phyloP scores from a whole-genome alignment of 768 basidiomycete species.

The Termitomyces eurrhizus region DNA sequence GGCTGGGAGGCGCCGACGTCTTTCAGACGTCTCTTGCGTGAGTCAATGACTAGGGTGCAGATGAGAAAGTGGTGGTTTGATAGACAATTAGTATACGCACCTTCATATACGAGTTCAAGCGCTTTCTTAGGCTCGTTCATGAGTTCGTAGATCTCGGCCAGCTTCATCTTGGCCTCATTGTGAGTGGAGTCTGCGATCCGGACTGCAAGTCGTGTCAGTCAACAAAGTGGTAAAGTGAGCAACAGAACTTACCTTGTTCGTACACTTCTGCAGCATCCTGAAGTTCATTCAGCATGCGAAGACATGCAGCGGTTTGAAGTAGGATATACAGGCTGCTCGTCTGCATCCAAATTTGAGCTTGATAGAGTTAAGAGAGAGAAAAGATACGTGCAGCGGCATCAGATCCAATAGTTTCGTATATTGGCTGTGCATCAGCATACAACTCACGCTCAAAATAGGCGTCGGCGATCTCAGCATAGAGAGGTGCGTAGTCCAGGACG shows the following conservation, averaged over 20 bases:
- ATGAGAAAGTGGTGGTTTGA: background rate
- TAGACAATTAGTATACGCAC: constrained; percentile 32
- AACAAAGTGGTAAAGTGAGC: background rate
- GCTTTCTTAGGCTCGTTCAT: constrained; percentile 77
- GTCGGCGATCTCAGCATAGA: constrained; percentile 84
- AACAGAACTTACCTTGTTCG: constrained; percentile 57
- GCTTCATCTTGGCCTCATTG: constrained; percentile 82
- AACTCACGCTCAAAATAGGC: constrained; percentile 74
- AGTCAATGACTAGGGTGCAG: constrained; percentile 47
- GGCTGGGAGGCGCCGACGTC: constrained; percentile 16
- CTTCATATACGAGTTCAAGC: constrained; percentile 79
- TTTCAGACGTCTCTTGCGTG: constrained; percentile 46
- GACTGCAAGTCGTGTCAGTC: constrained; percentile 42
- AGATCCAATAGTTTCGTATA: constrained; percentile 75
- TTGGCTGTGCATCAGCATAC: constrained; percentile 74
- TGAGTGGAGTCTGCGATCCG: constrained; percentile 68
- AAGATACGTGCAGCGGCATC: constrained; percentile 58
- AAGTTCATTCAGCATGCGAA: constrained; percentile 70
- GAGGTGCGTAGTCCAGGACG: constrained; percentile 67
- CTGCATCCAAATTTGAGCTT: constrained; percentile 30
- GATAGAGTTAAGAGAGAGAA: background rate
- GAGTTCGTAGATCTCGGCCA: constrained; percentile 89
- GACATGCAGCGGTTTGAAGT: constrained; percentile 77
- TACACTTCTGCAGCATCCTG: constrained; percentile 81
- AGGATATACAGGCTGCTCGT: constrained; percentile 71